Base-by-base conservation (phyloP, 805 yeast genomes). In the Ogataea parapolymorpha region DNA sequence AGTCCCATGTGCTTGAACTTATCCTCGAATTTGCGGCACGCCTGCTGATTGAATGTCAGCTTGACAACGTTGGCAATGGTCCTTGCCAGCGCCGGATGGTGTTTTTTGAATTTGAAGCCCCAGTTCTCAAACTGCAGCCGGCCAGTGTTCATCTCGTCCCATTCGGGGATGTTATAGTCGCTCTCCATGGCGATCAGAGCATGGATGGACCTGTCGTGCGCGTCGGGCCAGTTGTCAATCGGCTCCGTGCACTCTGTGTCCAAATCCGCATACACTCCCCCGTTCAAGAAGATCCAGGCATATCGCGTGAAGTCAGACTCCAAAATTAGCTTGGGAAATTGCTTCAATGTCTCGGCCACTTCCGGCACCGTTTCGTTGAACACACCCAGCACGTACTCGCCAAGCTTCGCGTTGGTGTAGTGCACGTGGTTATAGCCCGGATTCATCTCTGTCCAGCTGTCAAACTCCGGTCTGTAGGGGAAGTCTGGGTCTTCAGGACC, bases 41-140 rank as follows among this genome's bases (percentile, higher is more conserved):
- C 48, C 30, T 66, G 62, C 33, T 73, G 54, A 15, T 66, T 57
- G 32, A 71, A 55, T 3, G 79, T 72, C 26, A 55, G 50, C 29
- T 70, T 72, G 2, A 74, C 73, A 41, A 77, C 74, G 28, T 58
- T 61, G 7, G 75, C 66, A 27, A 77, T 71, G 28, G 74, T 50
- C 42, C 68, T 71, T n/a, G 78, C 67, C 46, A 74, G 63, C 6
- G 74, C 56, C 1, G 81, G 82, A 55, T 77, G 82, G n/a, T 77
- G 74, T 9, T 72, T 75, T 48, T 71, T 74, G 16, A 75, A 66
- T 53, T 75, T 78, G 35, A 77, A 57, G 3, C 76, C 70, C 66
- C 77, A 77, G 53, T 75, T 79, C 28, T 75, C 70, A 45, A 76
- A 65, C 49, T 76, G 80, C 23, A 75, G 58, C 44, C 81, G 59